Evolutionary conservation across 345 rosid genomes (phyloP).

Genomic region (Rhizophora mangle): DNA sequence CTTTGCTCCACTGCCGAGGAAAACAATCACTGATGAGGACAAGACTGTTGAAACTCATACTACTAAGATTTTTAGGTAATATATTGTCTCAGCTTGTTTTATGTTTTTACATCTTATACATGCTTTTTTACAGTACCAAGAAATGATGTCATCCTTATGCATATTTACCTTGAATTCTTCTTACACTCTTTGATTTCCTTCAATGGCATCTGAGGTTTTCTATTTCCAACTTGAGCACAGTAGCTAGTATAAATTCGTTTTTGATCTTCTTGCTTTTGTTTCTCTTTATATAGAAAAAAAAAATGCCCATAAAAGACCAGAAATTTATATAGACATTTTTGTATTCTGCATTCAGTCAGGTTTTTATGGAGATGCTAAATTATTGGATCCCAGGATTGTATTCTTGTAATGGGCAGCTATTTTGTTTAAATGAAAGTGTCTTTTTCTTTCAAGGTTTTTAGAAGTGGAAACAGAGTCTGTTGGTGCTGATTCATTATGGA

Average conservation of each 20-base stretch:
- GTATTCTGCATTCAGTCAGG: neutral
- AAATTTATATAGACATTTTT: neutral
- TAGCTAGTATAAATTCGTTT: neutral
- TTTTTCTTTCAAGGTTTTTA: too few relatives aligned
- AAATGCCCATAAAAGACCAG: neutral
- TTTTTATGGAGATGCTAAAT: neutral
- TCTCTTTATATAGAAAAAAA: neutral
- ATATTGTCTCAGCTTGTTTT: slow-evolving; percentile 12
- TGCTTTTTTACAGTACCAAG: neutral
- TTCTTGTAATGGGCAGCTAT: too few relatives aligned
- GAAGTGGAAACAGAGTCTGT: neutral
- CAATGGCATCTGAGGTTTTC: neutral
- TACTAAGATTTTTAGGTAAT: slow-evolving; percentile 66
- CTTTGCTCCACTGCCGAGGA: slow-evolving; percentile 97
- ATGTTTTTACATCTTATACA: neutral
- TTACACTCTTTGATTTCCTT: neutral
- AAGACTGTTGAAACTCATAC: slow-evolving; percentile 36
- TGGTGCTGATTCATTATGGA: neutral
- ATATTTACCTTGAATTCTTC: neutral
- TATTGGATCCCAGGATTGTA: neutral
- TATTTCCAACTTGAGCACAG: neutral
- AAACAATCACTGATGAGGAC: slow-evolving; percentile 55
- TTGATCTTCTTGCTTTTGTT: neutral
- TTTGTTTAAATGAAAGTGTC: too few relatives aligned
- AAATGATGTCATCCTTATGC: neutral